Percentiles rank a stretch among this genome's conserved stretches.
Conservation (phyloP, 2,329 filamentous ascomycete species). For the Fulvia fulva region DNA sequence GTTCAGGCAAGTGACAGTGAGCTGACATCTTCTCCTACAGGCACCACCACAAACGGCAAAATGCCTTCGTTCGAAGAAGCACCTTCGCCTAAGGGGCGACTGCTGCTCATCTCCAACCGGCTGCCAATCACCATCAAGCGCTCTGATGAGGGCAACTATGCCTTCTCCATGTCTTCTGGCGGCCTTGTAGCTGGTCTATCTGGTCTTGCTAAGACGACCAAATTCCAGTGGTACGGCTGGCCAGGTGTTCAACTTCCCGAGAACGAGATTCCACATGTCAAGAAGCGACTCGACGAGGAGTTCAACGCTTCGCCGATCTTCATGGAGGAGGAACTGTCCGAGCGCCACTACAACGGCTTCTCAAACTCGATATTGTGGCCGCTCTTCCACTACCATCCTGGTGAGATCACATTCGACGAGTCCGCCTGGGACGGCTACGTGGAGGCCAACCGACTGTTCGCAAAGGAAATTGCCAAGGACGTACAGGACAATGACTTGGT, state of each 20-base stretch:
- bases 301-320: conserved; percentile 90
- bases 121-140: conserved; percentile 96
- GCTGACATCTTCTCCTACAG: conserved; percentile 7
- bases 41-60: conserved; percentile 1
- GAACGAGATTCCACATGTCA: conserved; percentile 70
- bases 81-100: conserved; percentile 42
- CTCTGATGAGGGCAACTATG: conserved; percentile 84
- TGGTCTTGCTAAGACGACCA: conserved; percentile 85
- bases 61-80: conserved; percentile 35
- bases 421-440: conserved; percentile 89
- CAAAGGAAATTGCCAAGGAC: conserved; percentile 78
- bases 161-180: conserved; percentile 94
- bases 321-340: conserved; percentile 86
- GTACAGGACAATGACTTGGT: conserved; percentile 91
- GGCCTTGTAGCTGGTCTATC: conserved; percentile 91
- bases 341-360: conserved; percentile 96
- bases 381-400: conserved; percentile 96
- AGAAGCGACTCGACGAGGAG: conserved; percentile 74
- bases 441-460: conserved; percentile 89
- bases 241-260: conserved; percentile 89
- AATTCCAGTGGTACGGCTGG: conserved; percentile 99
- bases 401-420: conserved; percentile 97
- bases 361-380: conserved; percentile 98
- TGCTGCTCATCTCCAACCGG: conserved; percentile 89
- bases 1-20: neutral